Evolutionary conservation across 179 eudicot species (phyloP), one percentile per base, ranked within the genome.

Genomic region (Silene noctiflora): DNA sequence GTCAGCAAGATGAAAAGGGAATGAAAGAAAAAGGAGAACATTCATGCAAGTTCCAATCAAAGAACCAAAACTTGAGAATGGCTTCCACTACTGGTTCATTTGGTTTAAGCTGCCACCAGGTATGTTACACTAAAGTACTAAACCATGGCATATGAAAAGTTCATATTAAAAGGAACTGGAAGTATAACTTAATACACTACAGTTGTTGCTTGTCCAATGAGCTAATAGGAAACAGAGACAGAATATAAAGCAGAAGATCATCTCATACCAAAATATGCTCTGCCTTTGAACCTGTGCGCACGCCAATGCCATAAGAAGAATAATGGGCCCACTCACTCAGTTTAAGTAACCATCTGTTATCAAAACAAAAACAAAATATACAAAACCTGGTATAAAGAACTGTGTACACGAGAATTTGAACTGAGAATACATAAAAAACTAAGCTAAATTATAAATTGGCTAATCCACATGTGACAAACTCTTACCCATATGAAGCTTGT

Each of bases 251-350:
- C 14, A 42, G 14, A 60, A 31, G 51, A 14, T 11, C 59, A 55
- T 33, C 31, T 19, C 69, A n/a, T 89, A 94, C 98, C 97, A 94
- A 72, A 82, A 92, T 90, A 81, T 92, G 96, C 25, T 92, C 87
- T 46, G 98, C 88, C 81, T 88, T 88, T 78, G 97, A 86, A 51
- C 97, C 98, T 70, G 95, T 89, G 76, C 85, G 84, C 78, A 86
- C 77, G 35, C 98, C 98, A 53, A 89, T 83, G 72, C 87, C 93
- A 81, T 92, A 92, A 24, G 93, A 86, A 48, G 98, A 89, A 76
- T 86, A 80, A 63, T 94, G 96, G 62, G 94, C 89, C 98, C 98
- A 94, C 85, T 94, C 98, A 88, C 91, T 92, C 68, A 94, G 78
- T 84, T 92, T 94, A 80, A 94, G 90, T 87, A 91, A 86, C 98